Conservation (phyloP, 2,329 filamentous ascomycete species). For the Alternaria sp. region DNA sequence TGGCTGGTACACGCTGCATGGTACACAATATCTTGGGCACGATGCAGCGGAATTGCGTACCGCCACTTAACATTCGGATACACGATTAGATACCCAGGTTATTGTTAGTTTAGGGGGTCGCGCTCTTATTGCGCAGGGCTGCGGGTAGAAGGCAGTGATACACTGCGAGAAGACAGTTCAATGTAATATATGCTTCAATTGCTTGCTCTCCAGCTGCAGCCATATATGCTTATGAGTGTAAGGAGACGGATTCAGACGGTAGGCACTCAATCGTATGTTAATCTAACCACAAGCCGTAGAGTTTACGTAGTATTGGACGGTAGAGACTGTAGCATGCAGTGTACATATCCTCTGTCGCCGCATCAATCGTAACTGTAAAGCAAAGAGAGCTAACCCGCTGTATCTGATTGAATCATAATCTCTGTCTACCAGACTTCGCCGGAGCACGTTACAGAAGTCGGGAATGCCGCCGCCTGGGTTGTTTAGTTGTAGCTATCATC, state of each 20-base stretch:
- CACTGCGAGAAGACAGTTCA: background rate
- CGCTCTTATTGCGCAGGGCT: background rate
- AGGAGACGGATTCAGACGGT: background rate
- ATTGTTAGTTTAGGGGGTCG: background rate
- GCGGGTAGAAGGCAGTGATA: background rate
- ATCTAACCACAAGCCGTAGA: background rate
- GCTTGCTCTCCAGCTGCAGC: background rate
- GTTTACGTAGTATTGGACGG: background rate
- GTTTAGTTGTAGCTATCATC: background rate
- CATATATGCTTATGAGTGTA: background rate
- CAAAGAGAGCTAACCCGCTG: background rate
- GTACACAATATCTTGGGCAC: background rate
- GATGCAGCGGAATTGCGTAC: background rate
- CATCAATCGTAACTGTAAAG: background rate
- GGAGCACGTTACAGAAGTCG: background rate
- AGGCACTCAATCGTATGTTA: background rate
- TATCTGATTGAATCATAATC: background rate
- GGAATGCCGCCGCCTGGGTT: background rate
- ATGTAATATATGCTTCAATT: background rate
- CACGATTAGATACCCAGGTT: background rate
- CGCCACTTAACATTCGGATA: background rate
- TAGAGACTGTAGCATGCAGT: background rate
- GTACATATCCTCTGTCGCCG: background rate
- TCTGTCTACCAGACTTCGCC: background rate
- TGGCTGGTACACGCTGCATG: background rate